Evolutionary conservation across 2,329 filamentous ascomycete genomes (phyloP), one percentile per base, ranked within the genome.

Genomic region (Aspergillus aculeatinus): DNA sequence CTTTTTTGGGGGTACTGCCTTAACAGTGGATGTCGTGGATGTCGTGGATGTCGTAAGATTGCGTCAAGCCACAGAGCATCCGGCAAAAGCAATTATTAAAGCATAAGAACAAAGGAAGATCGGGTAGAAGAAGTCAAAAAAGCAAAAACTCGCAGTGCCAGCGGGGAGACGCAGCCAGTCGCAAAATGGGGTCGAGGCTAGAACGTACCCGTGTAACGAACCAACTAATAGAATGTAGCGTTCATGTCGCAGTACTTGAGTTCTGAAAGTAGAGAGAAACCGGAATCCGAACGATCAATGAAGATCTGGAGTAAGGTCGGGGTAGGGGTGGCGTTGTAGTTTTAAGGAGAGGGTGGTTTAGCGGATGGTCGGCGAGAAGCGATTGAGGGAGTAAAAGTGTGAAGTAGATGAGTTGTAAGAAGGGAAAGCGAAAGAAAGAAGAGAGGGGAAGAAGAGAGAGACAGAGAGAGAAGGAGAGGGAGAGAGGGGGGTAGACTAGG

Each of bases 121-220:
- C 16, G 39, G 16, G 39, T 19, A 33, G 21, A 27, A 55, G 48
- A 31, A 35, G 25, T 0, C 2, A 9, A 19, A 29, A 61, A 61
- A 52, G 47, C 48, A 51, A 56, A 31, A 35, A 31, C 39, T 42
- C 14, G 39, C 27, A 35, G 33, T 16, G 23, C 52, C 23, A 55
- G 29, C 25, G 39, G 52, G 12, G 33, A 44, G 51, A 27, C 47
- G 51, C 21, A 61, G 42, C 54, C 48, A 44, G 48, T 52, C 53
- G 58, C 57, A 64, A 47, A 42, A 54, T 55, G 57, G 63, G 53
- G 52, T 52, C 50, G 55, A 55, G 47, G 35, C 52, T 60, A 59
- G 54, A 60, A 59, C 59, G 44, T 65, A 66, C 64, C 63, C 51
- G 61, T 63, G 61, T 62, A 61, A 65, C 61, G 57, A 58, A 59